phyloP scores from a whole-genome alignment of 108 stramenopile species.

The Poteriospumella lacustris region DNA sequence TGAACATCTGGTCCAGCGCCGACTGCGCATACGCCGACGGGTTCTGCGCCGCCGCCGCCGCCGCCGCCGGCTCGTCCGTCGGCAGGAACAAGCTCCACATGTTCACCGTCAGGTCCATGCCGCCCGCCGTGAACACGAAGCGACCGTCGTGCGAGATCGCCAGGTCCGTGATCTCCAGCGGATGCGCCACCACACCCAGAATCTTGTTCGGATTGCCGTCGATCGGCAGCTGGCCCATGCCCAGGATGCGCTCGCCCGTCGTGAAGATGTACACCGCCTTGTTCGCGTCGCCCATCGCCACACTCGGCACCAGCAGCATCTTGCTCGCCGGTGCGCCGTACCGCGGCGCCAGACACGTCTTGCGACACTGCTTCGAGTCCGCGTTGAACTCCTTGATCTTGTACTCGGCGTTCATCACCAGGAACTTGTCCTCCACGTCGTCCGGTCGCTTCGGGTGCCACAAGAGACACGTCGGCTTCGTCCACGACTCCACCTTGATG shows the following conservation, averaged over 20 bases:
- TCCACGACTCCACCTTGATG: constrained; percentile 43
- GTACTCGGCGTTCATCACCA: constrained; percentile 49
- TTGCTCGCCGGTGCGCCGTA: constrained; percentile 52
- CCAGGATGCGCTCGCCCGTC: constrained; percentile 41
- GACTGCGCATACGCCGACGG: too few species aligned
- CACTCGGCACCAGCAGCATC: neutral
- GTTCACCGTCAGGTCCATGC: constrained; percentile 37
- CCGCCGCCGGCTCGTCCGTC: too few species aligned
- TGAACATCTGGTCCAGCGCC: too few species aligned
- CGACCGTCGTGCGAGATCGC: constrained; percentile 53
- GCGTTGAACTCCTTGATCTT: constrained; percentile 58
- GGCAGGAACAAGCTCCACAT: constrained; percentile 34
- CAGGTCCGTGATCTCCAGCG: constrained; percentile 45
- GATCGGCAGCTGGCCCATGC: constrained; percentile 43
- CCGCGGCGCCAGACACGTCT: constrained; percentile 53
- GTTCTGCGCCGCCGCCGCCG: too few species aligned
- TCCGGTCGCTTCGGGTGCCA: constrained; percentile 50
- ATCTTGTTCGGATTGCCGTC: constrained; percentile 54
- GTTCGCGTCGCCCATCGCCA: neutral
- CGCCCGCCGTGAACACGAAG: constrained; percentile 42
- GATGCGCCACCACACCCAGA: constrained; percentile 63
- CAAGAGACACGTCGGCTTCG: constrained; percentile 45
- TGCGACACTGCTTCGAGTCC: constrained; percentile 46
- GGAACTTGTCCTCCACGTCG: constrained; percentile 52
- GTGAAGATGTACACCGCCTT: constrained; percentile 32